A percentile compares a stretch with the other conserved stretches of the same genome.
These are phyloP conservation scores for Acorus calamus DNA, from an alignment of 106 monocot genomes.

Conservation along the genomic window DNA sequence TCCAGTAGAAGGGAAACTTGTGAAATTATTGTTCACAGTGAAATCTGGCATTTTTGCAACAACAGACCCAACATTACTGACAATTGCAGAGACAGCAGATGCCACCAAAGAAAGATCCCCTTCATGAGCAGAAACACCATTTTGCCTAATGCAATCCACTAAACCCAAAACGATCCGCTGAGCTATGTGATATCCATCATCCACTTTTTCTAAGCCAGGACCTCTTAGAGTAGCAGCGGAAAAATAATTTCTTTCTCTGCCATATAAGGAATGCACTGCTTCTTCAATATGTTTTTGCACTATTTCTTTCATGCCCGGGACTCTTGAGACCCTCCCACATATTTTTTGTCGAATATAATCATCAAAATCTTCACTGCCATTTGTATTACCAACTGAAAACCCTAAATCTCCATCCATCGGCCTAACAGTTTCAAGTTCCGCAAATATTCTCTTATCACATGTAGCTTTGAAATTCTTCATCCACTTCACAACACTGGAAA, in stretches of 20 bases:
- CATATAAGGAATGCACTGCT: constrained; percentile 43
- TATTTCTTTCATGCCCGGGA: constrained; percentile 53
- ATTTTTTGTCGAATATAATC: constrained; percentile 76
- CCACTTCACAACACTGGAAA: constrained; percentile 63
- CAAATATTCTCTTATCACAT: constrained; percentile 76
- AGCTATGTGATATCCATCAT: constrained; percentile 60
- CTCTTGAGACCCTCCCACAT: constrained; percentile 54
- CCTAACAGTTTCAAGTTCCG: constrained; percentile 66
- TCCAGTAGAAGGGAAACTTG: constrained; percentile 20
- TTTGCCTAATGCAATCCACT: constrained; percentile 69
- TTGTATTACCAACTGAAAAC: constrained; percentile 42
- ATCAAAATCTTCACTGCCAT: constrained; percentile 63
- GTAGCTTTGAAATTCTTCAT: constrained; percentile 61
- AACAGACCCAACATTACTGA: constrained; percentile 59
- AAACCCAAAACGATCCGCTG: constrained; percentile 64
- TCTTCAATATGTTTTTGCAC: constrained; percentile 82
- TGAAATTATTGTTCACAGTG: constrained; percentile 21
- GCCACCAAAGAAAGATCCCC: constrained; percentile 60
- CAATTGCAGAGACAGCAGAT: constrained; percentile 84
- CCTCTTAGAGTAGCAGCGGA: constrained; percentile 22
- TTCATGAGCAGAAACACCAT: constrained; percentile 52
- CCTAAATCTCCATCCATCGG: constrained; percentile 49
- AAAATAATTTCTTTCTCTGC: constrained; percentile 65
- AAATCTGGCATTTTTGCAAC: constrained; percentile 59
- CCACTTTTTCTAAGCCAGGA: constrained; percentile 42